phyloP scores from a whole-genome alignment of 176 grass and related monocot genomes.

The Musa beccarii region DNA sequence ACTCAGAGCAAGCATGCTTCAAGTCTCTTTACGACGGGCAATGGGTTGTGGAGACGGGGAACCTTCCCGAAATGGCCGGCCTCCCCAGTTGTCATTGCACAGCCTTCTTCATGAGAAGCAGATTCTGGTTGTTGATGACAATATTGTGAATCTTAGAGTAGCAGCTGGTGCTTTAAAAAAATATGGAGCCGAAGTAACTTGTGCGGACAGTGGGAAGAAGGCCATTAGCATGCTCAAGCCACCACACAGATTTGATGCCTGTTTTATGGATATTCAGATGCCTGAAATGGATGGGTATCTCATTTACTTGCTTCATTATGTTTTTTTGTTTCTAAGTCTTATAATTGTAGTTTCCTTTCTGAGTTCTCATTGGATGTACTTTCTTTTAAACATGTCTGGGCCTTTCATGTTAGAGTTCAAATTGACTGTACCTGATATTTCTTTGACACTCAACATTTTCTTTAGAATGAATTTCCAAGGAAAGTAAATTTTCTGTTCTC shows the following conservation, averaged over 20 bases:
- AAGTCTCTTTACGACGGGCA: conserved; percentile 49
- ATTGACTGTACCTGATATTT: background rate
- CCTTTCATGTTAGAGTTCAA: background rate
- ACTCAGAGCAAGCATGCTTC: conserved; percentile 82
- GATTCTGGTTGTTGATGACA: conserved; percentile 93
- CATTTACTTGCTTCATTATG: conserved; percentile 4
- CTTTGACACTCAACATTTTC: background rate
- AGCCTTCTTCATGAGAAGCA: conserved; percentile 76
- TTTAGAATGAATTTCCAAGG: background rate
- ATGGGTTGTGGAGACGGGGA: conserved; percentile 49
- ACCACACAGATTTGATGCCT: conserved; percentile 91
- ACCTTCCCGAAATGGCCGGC: conserved; percentile 53
- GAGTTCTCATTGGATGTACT: background rate
- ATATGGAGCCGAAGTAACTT: conserved; percentile 80
- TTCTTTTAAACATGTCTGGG: background rate
- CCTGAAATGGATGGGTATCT: conserved; percentile 95
- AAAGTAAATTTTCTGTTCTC: background rate
- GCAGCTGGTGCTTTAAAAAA: conserved; percentile 88
- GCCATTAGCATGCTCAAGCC: conserved; percentile 62
- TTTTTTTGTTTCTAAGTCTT: conserved; percentile 18
- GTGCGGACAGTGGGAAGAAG: conserved; percentile 59
- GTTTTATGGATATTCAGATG: conserved; percentile 99
- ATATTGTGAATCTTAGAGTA: conserved; percentile 87
- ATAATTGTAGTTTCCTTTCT: background rate
- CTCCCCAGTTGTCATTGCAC: conserved; percentile 41